Evolutionary conservation across 2,329 filamentous ascomycete genomes (phyloP), one percentile per base, ranked within the genome.

Genomic region (Aspergillus caelatus): DNA sequence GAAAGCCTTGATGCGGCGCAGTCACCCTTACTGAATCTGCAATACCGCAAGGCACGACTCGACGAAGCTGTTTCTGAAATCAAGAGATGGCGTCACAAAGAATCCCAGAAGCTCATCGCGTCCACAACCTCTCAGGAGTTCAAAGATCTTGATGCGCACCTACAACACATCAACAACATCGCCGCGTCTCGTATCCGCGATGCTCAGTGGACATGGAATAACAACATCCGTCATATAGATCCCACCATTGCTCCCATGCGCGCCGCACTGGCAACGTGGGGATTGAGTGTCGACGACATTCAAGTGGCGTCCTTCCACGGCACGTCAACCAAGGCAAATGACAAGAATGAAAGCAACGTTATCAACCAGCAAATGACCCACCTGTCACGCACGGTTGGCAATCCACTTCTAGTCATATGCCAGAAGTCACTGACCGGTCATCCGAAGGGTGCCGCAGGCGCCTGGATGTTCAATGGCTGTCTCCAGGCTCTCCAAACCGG

Each of bases 331-430:
- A 93, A 96, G 77, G 95, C 95, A 71, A 99, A 99, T 80, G 95
- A 99, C 85, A 98, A 98, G 89, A 99, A 99, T 81, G 95, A 99
- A 80, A 98, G 95, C 21, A 94, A 94, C 60, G 95, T 97, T 74
- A 91, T 99, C 72, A 97, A 94, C 85, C 89, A 97, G 79, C 96
- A 99, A 82, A 88, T 99, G 80, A 89, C 89, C 71, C 95, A 99
- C 77, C 89, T 99, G 58, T 95, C 95, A 69, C 92, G 95, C 72
- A 91, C 90, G 81, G 97, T 97, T 88, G 95, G 96, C 74, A 99
- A 99, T 75, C 94, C 95, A 34, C 85, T 99, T 16, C 82, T 98
- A 68, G 93, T 92, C 82, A 92, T 98, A 77, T 97, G 97, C 89
- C 94, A 98, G 82, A 98, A 98, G 81, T 97, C 94, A 78, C 88